Percentiles rank a stretch among this genome's conserved stretches.
phyloP scores from a whole-genome alignment of 2,329 filamentous ascomycete species.

The Lachnellula willkommii region DNA sequence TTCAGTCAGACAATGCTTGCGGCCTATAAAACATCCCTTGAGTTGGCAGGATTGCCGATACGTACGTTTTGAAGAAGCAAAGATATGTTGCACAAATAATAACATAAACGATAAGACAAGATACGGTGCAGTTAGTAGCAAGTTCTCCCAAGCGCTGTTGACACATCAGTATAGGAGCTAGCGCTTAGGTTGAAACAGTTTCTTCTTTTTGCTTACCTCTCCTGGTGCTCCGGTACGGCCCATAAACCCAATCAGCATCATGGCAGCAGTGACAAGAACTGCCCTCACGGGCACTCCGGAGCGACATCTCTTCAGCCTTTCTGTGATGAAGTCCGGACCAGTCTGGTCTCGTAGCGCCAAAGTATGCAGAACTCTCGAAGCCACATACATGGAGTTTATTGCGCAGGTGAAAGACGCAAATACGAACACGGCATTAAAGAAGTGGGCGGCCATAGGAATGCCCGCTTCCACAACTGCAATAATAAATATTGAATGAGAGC shows the following conservation, averaged over 20 bases:
- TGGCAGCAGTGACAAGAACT: conserved; percentile 35
- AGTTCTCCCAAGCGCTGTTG: conserved; percentile 35
- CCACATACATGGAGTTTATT: conserved; percentile 37
- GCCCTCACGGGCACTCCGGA: conserved; percentile 37
- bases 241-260: conserved; percentile 38
- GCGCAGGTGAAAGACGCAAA: conserved; percentile 36
- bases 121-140: conserved; percentile 35
- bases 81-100: conserved; percentile 39
- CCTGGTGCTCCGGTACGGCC: conserved; percentile 35
- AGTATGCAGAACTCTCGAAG: conserved; percentile 35
- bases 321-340: conserved; percentile 38
- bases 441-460: conserved; percentile 33
- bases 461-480: conserved; percentile 36
- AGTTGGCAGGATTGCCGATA: not conserved
- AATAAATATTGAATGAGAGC: conserved; percentile 34
- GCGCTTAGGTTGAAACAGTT: not conserved
- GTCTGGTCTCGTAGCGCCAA: conserved; percentile 36
- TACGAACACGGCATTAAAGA: conserved; percentile 37
- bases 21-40: not conserved
- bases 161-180: conserved; percentile 6
- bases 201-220: conserved; percentile 26
- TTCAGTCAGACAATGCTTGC: conserved; percentile 1
- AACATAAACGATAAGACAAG: conserved; percentile 37
- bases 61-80: conserved; percentile 35
- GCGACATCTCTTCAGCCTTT: conserved; percentile 33